Evolutionary conservation across 1,139 yeast genomes (phyloP).

Genomic region (Blastobotrys buckinghamii): DNA sequence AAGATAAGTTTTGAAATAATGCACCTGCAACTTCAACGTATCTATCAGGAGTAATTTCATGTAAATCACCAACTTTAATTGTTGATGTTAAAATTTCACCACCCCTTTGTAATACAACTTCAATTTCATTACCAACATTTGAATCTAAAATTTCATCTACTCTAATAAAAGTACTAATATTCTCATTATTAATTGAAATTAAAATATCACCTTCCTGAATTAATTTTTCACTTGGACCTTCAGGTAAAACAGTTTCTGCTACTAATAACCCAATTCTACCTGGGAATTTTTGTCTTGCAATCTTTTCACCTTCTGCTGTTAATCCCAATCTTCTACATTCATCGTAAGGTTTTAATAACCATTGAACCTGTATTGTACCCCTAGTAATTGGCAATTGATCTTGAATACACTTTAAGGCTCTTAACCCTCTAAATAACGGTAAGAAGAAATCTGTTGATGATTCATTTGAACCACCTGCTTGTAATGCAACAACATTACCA

Average conservation of each 20-base stretch:
- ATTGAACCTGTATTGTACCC: slow-evolving; percentile 88
- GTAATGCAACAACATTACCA: slow-evolving; percentile 85
- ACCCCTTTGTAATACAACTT: slow-evolving; percentile 65
- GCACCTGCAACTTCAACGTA: slow-evolving; percentile 85
- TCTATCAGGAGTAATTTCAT: slow-evolving; percentile 73
- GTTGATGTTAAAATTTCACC: slow-evolving; percentile 50
- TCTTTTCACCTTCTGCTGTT: slow-evolving; percentile 64
- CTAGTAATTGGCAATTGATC: slow-evolving; percentile 52
- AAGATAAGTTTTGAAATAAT: slow-evolving; percentile 74
- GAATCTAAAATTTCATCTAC: slow-evolving; percentile 83
- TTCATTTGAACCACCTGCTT: slow-evolving; percentile 90
- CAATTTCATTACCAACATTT: slow-evolving; percentile 55
- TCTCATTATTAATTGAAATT: slow-evolving; percentile 61
- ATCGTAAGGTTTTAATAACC: slow-evolving; percentile 82
- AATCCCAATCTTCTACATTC: slow-evolving; percentile 86
- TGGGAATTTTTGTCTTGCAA: slow-evolving; percentile 66
- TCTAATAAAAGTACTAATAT: slow-evolving; percentile 64
- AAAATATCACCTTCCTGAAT: slow-evolving; percentile 84
- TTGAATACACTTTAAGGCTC: slow-evolving; percentile 77
- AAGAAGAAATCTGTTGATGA: slow-evolving; percentile 91
- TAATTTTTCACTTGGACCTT: slow-evolving; percentile 75
- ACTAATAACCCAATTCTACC: slow-evolving; percentile 74
- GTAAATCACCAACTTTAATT: slow-evolving; percentile 67
- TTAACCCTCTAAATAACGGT: slow-evolving; percentile 74
- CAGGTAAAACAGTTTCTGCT: slow-evolving; percentile 76